Conservation (phyloP, 352 stramenopile species). For the Phytophthora cactorum region DNA sequence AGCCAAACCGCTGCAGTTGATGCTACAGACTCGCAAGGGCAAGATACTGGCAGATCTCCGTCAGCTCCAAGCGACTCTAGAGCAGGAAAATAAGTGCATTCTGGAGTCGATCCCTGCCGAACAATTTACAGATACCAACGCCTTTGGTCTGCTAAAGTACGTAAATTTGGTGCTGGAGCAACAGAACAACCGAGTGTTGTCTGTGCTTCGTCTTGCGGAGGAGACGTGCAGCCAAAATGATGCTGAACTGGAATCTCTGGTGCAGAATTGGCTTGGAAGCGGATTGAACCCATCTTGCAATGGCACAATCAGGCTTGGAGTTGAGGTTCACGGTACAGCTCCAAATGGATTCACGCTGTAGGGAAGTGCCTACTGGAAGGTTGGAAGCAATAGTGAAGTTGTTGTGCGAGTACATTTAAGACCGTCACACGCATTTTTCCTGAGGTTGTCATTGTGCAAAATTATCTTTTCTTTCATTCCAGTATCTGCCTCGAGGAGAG, state of each 20-base stretch:
- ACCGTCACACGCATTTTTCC: no score
- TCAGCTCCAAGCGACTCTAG: slow-evolving; percentile 10
- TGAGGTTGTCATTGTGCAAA: no score
- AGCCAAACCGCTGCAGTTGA: slow-evolving; percentile 1
- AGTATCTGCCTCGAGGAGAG: no score
- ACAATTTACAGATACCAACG: background rate
- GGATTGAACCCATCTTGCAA: background rate
- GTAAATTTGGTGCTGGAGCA: slow-evolving; percentile 14
- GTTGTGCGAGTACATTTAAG: no score
- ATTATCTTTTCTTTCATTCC: no score
- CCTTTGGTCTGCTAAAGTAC: background rate
- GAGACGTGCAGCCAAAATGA: slow-evolving; percentile 14
- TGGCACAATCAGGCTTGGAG: background rate
- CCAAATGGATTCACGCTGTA: background rate
- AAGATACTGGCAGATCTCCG: slow-evolving; percentile 1
- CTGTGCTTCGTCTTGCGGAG: slow-evolving; percentile 15
- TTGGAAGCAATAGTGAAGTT: background rate
- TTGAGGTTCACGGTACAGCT: background rate
- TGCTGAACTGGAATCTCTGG: slow-evolving; percentile 10
- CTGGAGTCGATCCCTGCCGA: slow-evolving; percentile 9
- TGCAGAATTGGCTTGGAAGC: slow-evolving; percentile 3
- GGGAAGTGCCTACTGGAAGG: background rate
- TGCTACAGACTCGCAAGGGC: background rate
- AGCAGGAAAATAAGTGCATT: slow-evolving; percentile 1
- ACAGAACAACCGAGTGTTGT: slow-evolving; percentile 18